phyloP scores from a whole-genome alignment of 345 rosid species.

The Noccaea bulbosa region DNA sequence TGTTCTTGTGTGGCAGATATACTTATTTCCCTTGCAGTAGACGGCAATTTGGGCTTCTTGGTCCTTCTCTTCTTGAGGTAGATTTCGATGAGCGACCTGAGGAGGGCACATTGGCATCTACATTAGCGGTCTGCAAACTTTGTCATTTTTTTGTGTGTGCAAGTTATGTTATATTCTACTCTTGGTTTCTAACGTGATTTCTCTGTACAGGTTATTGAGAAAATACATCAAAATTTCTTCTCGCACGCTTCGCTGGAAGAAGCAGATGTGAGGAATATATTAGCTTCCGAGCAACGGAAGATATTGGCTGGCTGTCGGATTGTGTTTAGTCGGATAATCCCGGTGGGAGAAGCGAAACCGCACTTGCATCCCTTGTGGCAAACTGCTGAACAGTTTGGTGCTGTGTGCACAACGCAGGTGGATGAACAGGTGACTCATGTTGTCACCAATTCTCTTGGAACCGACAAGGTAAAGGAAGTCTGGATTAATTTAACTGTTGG shows the following conservation, averaged over 20 bases:
- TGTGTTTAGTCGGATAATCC: conserved; percentile 90
- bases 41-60: conserved; percentile 93
- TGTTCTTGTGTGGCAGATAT: conserved; percentile 59
- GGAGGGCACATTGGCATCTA: conserved; percentile 94
- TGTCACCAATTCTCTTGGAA: conserved; percentile 91
- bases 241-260: conserved; percentile 72
- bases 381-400: conserved; percentile 98
- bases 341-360: conserved; percentile 93
- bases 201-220: conserved; percentile 79
- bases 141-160: too few relatives aligned
- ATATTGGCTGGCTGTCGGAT: conserved; percentile 87
- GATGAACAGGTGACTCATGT: conserved; percentile 97
- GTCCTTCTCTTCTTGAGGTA: conserved; percentile 98
- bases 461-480: conserved; percentile 80
- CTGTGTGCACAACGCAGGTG: conserved; percentile 82
- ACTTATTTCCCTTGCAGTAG: conserved; percentile 96
- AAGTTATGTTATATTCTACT: conserved; percentile 21
- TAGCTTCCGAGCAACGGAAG: conserved; percentile 83
- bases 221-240: conserved; percentile 77
- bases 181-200: conserved; percentile 30
- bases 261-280: conserved; percentile 84
- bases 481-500: neutral
- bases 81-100: conserved; percentile 97
- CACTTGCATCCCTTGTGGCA: conserved; percentile 96
- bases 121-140: conserved; percentile 90